Evolutionary conservation across 345 rosid species (phyloP), one percentile per base, ranked within the genome.

Genomic region (Draba incana): DNA sequence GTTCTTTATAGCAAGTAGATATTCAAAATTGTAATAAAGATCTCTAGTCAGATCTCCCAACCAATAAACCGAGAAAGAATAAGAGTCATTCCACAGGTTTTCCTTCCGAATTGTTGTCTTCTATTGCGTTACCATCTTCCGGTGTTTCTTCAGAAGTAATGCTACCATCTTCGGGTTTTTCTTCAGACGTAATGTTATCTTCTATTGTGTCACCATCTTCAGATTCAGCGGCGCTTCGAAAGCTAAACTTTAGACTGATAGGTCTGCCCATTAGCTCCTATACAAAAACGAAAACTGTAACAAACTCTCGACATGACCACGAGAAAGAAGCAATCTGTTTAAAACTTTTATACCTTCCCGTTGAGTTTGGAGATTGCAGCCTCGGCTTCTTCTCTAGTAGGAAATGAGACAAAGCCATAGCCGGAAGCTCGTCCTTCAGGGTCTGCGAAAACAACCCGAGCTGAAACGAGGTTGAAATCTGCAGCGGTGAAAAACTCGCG

Each of bases 241-340:
- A 77, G 30, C 88, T 87, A 72, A 88, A 74, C 76, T 90, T 93
- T 43, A 93, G 81, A 56, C 72, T 79, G 70, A 93, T 9, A 41
- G 96, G 86, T 12, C 97, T 86, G 14, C 86, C 97, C 97, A 90
- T 85, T 70, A 93, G 75, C 72, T 90, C 92, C 96, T 90, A 72
- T 65, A 75, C 28, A 37, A 72, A 8, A 54, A 57, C 14, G n/a
- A 72, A 28, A 50, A 71, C 4, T 31, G 51, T 49, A 12, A 9
- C 54, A n/a, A 28, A 44, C 8, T 45, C 8, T 57, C 11, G 8
- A 53, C 62, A 70, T 20, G 33, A 4, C 16, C 16, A 66, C 47
- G 60, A 54, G 61, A 61, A 57, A 42, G 44, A 38, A 46, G 71
- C 39, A 53, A 66, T 49, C 13, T 9, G 55, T 60, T 60, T 24